These are phyloP conservation scores for Metarhizium sp. DNA, from an alignment of 2,329 filamentous ascomycete genomes.

Conservation along the genomic window DNA sequence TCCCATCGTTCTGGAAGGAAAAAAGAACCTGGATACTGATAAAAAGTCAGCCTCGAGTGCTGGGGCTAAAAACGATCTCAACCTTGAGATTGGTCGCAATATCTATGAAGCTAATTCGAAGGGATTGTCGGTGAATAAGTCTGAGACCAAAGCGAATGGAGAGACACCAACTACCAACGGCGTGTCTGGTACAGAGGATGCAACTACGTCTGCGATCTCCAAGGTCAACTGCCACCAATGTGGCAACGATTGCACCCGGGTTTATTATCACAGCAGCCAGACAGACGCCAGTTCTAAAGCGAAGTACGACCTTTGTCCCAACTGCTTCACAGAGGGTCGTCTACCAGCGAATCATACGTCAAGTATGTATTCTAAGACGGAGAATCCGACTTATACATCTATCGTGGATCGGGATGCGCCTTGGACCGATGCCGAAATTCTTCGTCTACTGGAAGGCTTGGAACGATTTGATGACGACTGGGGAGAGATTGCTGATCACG, in stretches of 20 bases:
- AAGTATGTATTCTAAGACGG: slow-evolving; percentile 78
- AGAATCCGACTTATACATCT: slow-evolving; percentile 74
- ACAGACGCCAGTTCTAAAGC: slow-evolving; percentile 52
- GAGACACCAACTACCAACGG: slow-evolving; percentile 63
- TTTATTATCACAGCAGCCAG: slow-evolving; percentile 51
- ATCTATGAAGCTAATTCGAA: slow-evolving; percentile 91
- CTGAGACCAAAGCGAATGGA: slow-evolving; percentile 65
- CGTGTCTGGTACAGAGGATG: slow-evolving; percentile 45
- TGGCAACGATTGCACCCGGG: slow-evolving; percentile 72
- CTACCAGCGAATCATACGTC: slow-evolving; percentile 72
- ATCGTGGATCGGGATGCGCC: slow-evolving; percentile 76
- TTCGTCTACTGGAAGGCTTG: slow-evolving; percentile 83
- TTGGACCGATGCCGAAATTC: slow-evolving; percentile 83
- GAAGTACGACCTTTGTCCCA: slow-evolving; percentile 84
- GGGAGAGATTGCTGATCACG: slow-evolving; percentile 85
- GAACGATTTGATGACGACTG: slow-evolving; percentile 95
- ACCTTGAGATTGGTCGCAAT: slow-evolving; percentile 87
- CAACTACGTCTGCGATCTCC: slow-evolving; percentile 55
- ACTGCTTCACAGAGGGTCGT: slow-evolving; percentile 77
- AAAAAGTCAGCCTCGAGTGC: slow-evolving; percentile 56
- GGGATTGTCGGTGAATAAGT: slow-evolving; percentile 58
- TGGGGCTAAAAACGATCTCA: slow-evolving; percentile 68
- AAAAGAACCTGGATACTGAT: slow-evolving; percentile 61
- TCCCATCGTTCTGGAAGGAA: slow-evolving; percentile 53
- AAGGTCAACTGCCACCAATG: slow-evolving; percentile 83